Conservation (phyloP, 306 rosid genomes). For the Rubus parviflorus region DNA sequence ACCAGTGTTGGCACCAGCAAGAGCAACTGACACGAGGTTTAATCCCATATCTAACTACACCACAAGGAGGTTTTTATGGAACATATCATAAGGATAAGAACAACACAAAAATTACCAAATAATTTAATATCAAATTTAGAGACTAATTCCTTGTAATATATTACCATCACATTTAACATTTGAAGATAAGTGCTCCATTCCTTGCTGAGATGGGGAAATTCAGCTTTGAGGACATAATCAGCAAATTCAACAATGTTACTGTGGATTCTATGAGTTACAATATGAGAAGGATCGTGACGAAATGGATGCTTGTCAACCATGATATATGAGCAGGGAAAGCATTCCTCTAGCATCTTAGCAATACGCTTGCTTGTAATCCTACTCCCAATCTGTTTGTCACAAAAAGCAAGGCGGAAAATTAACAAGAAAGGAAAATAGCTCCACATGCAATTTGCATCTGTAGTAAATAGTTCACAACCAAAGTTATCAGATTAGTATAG, state of each 20-base stretch:
- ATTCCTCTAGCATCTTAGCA: constrained; percentile 70
- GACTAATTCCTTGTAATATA: constrained; percentile 25
- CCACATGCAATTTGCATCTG: constrained; percentile 11
- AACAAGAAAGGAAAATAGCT: background rate
- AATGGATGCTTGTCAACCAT: constrained; percentile 84
- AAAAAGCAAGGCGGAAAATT: constrained; percentile 10
- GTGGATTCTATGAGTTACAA: constrained; percentile 77
- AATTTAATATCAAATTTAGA: constrained; percentile 6
- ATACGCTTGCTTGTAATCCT: constrained; percentile 90
- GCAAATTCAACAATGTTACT: constrained; percentile 64
- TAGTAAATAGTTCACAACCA: constrained; percentile 4
- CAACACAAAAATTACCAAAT: constrained; percentile 12
- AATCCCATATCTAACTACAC: too few relatives aligned
- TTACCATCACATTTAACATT: constrained; percentile 73
- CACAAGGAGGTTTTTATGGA: constrained; percentile 11
- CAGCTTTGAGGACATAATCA: constrained; percentile 51
- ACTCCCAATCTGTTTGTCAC: constrained; percentile 76
- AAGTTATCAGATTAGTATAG: background rate
- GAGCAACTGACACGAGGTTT: background rate
- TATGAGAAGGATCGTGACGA: constrained; percentile 92
- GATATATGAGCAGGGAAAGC: constrained; percentile 70
- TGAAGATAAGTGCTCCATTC: constrained; percentile 55
- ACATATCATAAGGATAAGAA: constrained; percentile 22
- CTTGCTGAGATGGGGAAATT: constrained; percentile 43
- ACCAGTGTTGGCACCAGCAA: background rate